Evolutionary conservation across 371 early-diverging fungal species (phyloP).

Genomic region (Dinochytrium kinnereticum): DNA sequence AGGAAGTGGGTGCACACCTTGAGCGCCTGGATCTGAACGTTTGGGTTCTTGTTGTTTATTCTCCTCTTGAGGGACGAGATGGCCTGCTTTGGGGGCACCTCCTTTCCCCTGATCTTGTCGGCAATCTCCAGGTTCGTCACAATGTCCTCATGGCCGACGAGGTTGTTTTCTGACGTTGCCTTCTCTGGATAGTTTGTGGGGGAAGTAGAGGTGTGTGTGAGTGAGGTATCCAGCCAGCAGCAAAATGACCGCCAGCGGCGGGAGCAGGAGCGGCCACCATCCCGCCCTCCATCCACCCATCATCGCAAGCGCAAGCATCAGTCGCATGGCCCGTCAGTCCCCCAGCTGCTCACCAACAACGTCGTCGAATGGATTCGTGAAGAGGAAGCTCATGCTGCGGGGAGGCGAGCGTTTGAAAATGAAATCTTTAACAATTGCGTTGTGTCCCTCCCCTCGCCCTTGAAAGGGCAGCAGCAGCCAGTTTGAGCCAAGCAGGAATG

Average conservation of each 20-base stretch:
- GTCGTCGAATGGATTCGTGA: slow-evolving; percentile 50
- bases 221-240: background rate
- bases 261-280: too few relatives aligned
- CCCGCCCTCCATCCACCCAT: too few relatives aligned
- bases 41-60: slow-evolving; percentile 86
- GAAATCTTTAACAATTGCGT: too few relatives aligned
- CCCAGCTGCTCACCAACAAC: slow-evolving; percentile 49
- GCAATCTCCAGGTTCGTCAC: slow-evolving; percentile 82
- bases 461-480: too few relatives aligned
- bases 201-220: background rate
- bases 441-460: too few relatives aligned
- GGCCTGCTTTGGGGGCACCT: slow-evolving; percentile 78
- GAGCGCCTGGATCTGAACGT: slow-evolving; percentile 87
- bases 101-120: slow-evolving; percentile 89
- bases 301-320: too few relatives aligned
- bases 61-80: slow-evolving; percentile 74
- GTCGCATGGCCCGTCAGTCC: too few relatives aligned
- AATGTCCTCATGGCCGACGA: slow-evolving; percentile 83
- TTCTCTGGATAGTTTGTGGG: slow-evolving; percentile 34
- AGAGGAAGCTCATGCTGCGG: slow-evolving; percentile 44
- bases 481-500: too few relatives aligned
- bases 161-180: slow-evolving; percentile 90
- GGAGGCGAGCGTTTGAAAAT: too few relatives aligned
- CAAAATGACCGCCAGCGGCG: background rate
- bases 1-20: slow-evolving; percentile 55